Percentiles rank a stretch among this genome's conserved stretches.
Evolutionary conservation across 2,329 filamentous ascomycete genomes (phyloP).

Genomic region (Ambrosiella xylebori): DNA sequence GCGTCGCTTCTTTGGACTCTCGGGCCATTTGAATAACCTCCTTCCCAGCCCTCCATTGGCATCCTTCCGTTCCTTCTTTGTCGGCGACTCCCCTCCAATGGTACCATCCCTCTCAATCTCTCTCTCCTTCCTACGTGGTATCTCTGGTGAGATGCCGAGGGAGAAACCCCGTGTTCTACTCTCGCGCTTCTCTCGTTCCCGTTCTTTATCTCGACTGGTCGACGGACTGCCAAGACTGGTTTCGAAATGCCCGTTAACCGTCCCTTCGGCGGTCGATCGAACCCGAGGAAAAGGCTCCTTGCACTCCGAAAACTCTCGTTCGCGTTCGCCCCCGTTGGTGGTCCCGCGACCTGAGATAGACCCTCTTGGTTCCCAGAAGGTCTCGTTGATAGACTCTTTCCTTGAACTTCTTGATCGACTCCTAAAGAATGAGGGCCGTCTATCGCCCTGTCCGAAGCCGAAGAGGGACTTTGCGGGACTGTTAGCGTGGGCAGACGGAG

Average conservation of each 20-base stretch:
- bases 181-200: too few relatives aligned
- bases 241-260: conserved; percentile 7
- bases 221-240: neutral
- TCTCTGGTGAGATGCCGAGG: neutral
- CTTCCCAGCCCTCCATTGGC: neutral
- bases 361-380: neutral
- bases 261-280: conserved; percentile 10
- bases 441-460: neutral
- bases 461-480: neutral
- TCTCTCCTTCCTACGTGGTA: neutral
- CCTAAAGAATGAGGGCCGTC: neutral
- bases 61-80: conserved; percentile 2
- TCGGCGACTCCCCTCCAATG: neutral
- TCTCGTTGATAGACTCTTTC: neutral
- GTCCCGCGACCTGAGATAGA: neutral
- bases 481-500: neutral
- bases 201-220: neutral
- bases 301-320: conserved; percentile 4
- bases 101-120: neutral
- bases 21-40: neutral
- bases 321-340: neutral
- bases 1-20: conserved; percentile 9
- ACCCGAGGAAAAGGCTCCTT: conserved; percentile 11
- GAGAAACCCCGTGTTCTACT: too few relatives aligned
- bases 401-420: neutral